Base-by-base conservation (phyloP, 768 basidiomycete species). In the Dacryopinax primogenitus region DNA sequence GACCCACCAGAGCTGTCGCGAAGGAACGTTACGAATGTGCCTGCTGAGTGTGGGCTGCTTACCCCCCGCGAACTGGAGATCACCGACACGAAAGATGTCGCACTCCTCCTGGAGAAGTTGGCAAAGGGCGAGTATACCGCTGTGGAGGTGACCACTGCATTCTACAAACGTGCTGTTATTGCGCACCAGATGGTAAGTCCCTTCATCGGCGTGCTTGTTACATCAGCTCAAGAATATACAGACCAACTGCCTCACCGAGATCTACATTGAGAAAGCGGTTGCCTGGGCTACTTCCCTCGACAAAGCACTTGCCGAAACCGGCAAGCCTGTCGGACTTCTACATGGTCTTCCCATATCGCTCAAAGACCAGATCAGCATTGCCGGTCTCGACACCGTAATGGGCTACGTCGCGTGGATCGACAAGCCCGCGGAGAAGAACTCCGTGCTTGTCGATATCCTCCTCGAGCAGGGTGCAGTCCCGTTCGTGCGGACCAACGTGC, bases 221-320 rank as follows among this genome's bases (percentile, higher is more conserved):
- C 41, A 44, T 23, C 18, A 23, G 7, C 18, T 37, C 41, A 18
- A 23, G 23, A 6, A 7, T 15, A 44, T 18, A 6, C 36, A 89
- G 87, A 84, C 83, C 6, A 90, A 90, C 68, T 91, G 90, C 71
- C 72, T 92, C 35, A 91, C 89, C 0, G 89, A 91, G 73, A 84
- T 90, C 21, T 89, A 88, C 69, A 80, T 90, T 62, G 86, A 90
- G 26, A 78, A 80, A 2, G 90, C 86, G 0, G 76, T 89, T 3
- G 75, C 73, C 15, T 78, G 84, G 11, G 90, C 91, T 1, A 73
- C 78, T 16, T 79, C 83, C 70, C 77, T 92, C 3, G 91, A 92
- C 69, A 81, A 80, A 3, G 74, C 83, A 66, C 73, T 87, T 45
- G 78, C 77, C 68, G 75, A 69, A 66, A 90, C 84, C 0, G 90